phyloP scores from a whole-genome alignment of 1,284 basidiomycete genomes.

The Trametes hirsuta region DNA sequence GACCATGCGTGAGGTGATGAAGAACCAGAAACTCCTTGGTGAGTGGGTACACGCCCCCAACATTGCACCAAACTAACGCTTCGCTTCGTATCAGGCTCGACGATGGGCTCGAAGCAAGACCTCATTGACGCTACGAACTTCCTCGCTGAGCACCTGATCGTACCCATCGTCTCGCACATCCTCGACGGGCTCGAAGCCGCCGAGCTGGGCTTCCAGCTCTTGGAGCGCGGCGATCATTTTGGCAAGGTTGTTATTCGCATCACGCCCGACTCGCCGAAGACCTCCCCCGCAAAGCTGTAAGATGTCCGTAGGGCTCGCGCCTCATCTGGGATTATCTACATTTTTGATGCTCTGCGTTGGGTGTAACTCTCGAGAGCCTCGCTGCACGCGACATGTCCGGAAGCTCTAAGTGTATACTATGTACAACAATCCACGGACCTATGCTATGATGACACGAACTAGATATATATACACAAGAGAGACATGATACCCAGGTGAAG shows the following conservation, averaged over 20 bases:
- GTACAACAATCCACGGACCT: constrained; percentile 20
- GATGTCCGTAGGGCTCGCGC: neutral
- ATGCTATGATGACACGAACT: constrained; percentile 21
- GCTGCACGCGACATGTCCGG: neutral
- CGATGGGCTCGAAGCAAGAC: constrained; percentile 85
- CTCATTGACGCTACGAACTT: constrained; percentile 75
- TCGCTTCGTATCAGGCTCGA: constrained; percentile 56
- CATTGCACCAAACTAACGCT: neutral
- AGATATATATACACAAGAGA: constrained; percentile 14
- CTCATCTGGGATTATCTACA: neutral
- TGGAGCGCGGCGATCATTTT: constrained; percentile 67
- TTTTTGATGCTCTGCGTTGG: neutral
- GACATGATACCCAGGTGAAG: neutral
- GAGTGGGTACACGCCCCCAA: constrained; percentile 24
- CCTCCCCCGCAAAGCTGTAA: constrained; percentile 15
- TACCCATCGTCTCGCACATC: constrained; percentile 76
- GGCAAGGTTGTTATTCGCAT: constrained; percentile 74
- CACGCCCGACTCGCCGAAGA: constrained; percentile 12
- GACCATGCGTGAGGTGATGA: constrained; percentile 82
- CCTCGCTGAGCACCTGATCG: constrained; percentile 66
- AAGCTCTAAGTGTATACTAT: constrained; percentile 19
- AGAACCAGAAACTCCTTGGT: constrained; percentile 79
- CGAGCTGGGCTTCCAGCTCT: constrained; percentile 71
- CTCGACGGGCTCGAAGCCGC: constrained; percentile 67
- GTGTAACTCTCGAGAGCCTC: neutral